Evolutionary conservation across 2,329 filamentous ascomycete species (phyloP), one percentile per base, ranked within the genome.

Genomic region (Neodidymelliopsis sp.): DNA sequence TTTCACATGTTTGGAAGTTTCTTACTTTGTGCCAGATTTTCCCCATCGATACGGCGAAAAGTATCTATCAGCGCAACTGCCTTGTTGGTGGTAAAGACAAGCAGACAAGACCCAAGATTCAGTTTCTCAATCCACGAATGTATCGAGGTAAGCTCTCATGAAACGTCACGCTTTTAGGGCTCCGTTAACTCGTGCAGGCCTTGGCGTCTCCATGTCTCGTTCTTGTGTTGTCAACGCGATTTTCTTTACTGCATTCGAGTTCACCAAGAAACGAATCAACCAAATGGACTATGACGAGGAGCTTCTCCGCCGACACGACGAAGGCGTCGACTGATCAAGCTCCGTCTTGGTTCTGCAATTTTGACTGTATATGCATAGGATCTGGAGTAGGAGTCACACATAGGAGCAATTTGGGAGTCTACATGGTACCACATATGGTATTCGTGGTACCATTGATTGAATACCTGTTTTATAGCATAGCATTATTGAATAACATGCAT

Each of bases 161-260:
- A 28, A 18, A n/a, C 8, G 4, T 31, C 18, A 13, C 39, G n/a
- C 39, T 10, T 28, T 20, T 16, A 20, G 7, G 16, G 6, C 12
- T 31, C 9, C 39, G 43, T 49, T 54, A 22, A 63, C 16, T 4
- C 13, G 4, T 11, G 4, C n/a, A 78, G 76, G 78, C 22, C 80
- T 95, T 3, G 89, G 86, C 16, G 90, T 94, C 19, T 92, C 89
- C 27, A 92, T 94, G 85, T 82, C 84, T 58, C 85, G 90, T 46
- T 92, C 89, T 10, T 91, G 88, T 63, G 80, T 90, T 41, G 86
- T 94, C 60, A 95, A 95, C 70, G 89, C 90, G 59, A 89, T 95
- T 63, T 95, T 95, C 80, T 95, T 95, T 76, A 91, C 89, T 31
- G 88, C 86, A 28, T 95, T 94, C 69, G 90, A 95, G 74, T 86